These are phyloP conservation scores for Kockovaella imperatae DNA, from an alignment of 768 basidiomycete species.

Conservation along the genomic window DNA sequence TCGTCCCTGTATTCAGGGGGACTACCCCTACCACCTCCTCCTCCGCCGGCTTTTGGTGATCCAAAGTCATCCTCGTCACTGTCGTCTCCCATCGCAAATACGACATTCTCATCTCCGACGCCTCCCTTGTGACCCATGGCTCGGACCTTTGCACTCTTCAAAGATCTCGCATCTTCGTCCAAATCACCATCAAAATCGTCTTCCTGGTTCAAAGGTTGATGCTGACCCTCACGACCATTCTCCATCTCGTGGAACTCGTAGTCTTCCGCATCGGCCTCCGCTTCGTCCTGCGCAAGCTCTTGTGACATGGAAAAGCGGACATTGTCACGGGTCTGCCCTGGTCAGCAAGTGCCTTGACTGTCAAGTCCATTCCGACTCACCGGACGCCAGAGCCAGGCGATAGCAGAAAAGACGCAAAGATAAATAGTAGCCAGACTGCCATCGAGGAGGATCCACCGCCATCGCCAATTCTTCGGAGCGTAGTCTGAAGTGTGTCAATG, in stretches of 20 bases:
- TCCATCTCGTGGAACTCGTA: conserved; percentile 32
- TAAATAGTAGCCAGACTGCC: conserved; percentile 89
- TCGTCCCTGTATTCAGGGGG: not conserved
- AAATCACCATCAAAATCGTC: conserved; percentile 21
- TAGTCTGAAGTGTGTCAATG: conserved; percentile 55
- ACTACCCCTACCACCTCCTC: conserved; percentile 11
- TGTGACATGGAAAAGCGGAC: conserved; percentile 78
- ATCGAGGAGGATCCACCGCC: conserved; percentile 93
- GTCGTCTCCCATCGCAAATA: conserved; percentile 41
- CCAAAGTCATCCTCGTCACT: conserved; percentile 34
- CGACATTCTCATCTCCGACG: conserved; percentile 32
- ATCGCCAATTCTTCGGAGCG: conserved; percentile 78
- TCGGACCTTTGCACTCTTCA: not conserved
- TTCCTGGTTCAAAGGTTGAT: conserved; percentile 66
- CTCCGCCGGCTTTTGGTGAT: conserved; percentile 8
- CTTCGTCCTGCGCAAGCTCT: conserved; percentile 68
- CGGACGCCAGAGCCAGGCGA: conserved; percentile 89
- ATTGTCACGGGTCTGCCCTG: conserved; percentile 39
- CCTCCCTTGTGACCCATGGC: conserved; percentile 2
- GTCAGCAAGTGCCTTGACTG: conserved; percentile 1
- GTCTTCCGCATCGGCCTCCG: conserved; percentile 32
- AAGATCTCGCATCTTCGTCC: conserved; percentile 16
- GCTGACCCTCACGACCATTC: conserved; percentile 53
- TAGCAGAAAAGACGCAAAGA: conserved; percentile 65
- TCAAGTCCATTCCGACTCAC: conserved; percentile 20